Evolutionary conservation across 225 moss, liverwort and hornwort genomes (phyloP).

Genomic region (Thuidium tamariscinum): DNA sequence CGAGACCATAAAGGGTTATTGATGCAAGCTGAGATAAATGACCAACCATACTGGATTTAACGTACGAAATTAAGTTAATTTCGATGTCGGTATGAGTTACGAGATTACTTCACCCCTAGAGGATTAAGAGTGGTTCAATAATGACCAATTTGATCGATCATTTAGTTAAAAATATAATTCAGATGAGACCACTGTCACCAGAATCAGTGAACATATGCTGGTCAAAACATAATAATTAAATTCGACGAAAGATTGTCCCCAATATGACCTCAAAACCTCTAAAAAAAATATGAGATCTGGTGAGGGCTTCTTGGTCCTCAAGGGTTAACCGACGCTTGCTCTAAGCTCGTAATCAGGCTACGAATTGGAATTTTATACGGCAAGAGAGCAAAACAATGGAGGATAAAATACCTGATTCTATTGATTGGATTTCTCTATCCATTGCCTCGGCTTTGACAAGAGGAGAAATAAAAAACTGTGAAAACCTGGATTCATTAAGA

Average conservation of each 20-base stretch:
- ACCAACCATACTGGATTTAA: neutral
- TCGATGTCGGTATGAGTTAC: neutral
- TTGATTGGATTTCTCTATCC: conserved; percentile 53
- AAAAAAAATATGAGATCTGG: neutral
- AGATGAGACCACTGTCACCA: neutral
- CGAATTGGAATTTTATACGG: neutral
- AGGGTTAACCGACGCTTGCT: neutral
- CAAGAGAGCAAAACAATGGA: neutral
- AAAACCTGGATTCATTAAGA: conserved; percentile 28
- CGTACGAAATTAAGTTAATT: neutral
- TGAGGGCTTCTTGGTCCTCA: neutral
- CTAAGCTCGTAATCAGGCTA: neutral
- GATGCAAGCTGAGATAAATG: neutral
- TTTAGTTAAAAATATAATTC: no score
- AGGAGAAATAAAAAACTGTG: conserved; percentile 50
- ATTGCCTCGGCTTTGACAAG: conserved; percentile 49
- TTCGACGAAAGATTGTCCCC: neutral
- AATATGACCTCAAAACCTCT: neutral
- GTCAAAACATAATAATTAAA: neutral
- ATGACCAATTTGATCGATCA: neutral
- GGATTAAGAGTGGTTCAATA: neutral
- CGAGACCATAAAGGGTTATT: neutral
- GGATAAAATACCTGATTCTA: conserved; percentile 33
- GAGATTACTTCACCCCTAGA: neutral
- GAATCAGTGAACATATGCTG: neutral